These are phyloP conservation scores for Dothiorella sarmentorum DNA, from an alignment of 2,329 filamentous ascomycete species.

Conservation along the genomic window DNA sequence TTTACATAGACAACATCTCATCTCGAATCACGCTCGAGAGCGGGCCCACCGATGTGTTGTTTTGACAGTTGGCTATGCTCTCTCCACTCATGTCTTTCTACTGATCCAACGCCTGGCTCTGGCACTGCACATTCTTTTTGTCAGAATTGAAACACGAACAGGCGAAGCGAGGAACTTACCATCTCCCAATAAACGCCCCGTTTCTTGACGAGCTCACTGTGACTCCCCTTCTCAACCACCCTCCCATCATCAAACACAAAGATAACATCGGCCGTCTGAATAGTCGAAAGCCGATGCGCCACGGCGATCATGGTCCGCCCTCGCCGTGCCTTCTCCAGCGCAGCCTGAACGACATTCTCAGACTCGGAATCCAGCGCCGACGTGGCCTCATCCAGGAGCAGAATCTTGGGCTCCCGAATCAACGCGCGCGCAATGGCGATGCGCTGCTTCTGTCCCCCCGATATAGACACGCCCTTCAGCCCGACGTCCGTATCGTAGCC, in stretches of 20 bases:
- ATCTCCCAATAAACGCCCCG: slow-evolving; percentile 42
- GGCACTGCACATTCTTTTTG: neutral
- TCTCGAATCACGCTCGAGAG: too few species aligned
- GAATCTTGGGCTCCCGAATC: slow-evolving; percentile 79
- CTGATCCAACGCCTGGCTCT: neutral
- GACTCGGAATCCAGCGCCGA: slow-evolving; percentile 37
- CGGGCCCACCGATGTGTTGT: neutral
- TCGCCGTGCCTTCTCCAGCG: slow-evolving; percentile 76
- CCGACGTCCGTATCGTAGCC: slow-evolving; percentile 84
- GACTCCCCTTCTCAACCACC: slow-evolving; percentile 81
- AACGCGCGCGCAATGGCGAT: slow-evolving; percentile 85
- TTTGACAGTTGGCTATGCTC: neutral
- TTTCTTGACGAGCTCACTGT: slow-evolving; percentile 54
- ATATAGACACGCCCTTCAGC: slow-evolving; percentile 78
- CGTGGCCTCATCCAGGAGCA: slow-evolving; percentile 41
- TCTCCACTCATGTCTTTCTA: neutral
- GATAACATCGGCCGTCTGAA: slow-evolving; percentile 91
- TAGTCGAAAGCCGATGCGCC: slow-evolving; percentile 85
- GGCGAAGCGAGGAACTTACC: neutral
- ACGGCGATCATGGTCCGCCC: slow-evolving; percentile 93
- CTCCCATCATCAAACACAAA: slow-evolving; percentile 90
- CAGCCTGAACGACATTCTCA: slow-evolving; percentile 76
- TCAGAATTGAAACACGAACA: neutral
- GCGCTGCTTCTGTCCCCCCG: slow-evolving; percentile 87
- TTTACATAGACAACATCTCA: too few species aligned